Evolutionary conservation across 805 yeast species (phyloP), one percentile per base, ranked within the genome.

Genomic region (Metschnikowia santaceciliae): DNA sequence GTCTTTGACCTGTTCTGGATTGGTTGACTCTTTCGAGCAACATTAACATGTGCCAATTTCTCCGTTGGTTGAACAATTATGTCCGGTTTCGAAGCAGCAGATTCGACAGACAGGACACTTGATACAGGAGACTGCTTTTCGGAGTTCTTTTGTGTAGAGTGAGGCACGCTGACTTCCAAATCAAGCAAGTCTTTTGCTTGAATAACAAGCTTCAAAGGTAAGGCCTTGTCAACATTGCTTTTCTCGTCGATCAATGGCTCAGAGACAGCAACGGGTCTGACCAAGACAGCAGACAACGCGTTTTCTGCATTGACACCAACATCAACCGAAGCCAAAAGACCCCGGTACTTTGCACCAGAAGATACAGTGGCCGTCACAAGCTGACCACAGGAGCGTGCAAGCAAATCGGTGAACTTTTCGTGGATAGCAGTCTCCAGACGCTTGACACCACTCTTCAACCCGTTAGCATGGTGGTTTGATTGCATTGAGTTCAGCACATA

Each of bases 271-370:
- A 71, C 70, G 44, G 92, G 86, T 50, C 64, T 71, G 53, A 75
- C 72, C 51, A 87, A 68, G 3, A 81, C 78, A 14, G 85, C 75
- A 13, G 86, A 83, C 38, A 85, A 62, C 3, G 84, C 83, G 17
- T 74, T 67, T 2, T 57, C 46, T 15, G 61, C 65, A 14, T 57
- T 46, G 6, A 69, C 65, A 6, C 67, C 59, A 32, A 71, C 63
- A 40, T 72, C 72, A 19, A 79, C 74, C 10, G 84, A 77, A 41
- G 75, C 69, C 50, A 88, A 68, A 7, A 83, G 61, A 19, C 96
- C 96, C 20, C 70, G 66, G 59, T 81, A 77, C 30, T 76, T 68
- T 2, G 79, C 73, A 13, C 92, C 92, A 0, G 88, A 77, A 23
- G 80, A 68, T 1, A 84, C 80, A 3, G 90, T 81, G 6, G 82